Percentiles rank a stretch among this genome's conserved stretches.
Evolutionary conservation across 306 rosid genomes (phyloP).

Genomic region (Trifolium pratense): DNA sequence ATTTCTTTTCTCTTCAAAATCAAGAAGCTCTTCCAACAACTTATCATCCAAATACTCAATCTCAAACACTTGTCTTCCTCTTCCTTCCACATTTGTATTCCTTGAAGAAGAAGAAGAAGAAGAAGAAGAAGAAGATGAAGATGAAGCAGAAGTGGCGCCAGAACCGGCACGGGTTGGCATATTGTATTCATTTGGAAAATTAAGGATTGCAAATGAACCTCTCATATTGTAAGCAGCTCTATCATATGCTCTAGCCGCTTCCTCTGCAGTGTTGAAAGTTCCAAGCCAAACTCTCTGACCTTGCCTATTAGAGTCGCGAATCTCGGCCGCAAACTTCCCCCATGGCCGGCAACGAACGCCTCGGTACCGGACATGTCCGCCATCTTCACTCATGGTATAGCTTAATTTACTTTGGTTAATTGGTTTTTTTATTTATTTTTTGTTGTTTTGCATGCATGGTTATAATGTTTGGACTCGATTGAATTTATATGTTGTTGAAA

Average conservation of each 20-base stretch:
- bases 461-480: not conserved
- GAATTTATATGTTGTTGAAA: conserved; percentile 49
- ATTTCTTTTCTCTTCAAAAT: conserved; percentile 53
- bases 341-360: conserved; percentile 84
- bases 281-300: conserved; percentile 87
- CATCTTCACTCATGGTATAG: conserved; percentile 40
- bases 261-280: conserved; percentile 89
- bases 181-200: conserved; percentile 76
- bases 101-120: conserved; percentile 44
- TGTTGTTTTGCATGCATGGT: conserved; percentile 52
- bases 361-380: conserved; percentile 56
- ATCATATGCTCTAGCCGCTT: conserved; percentile 93
- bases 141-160: conserved; percentile 19
- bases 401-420: not conserved
- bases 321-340: conserved; percentile 96
- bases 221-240: conserved; percentile 87
- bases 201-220: conserved; percentile 80
- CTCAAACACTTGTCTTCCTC: conserved; percentile 65
- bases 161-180: conserved; percentile 23
- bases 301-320: conserved; percentile 73
- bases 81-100: conserved; percentile 31
- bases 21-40: conserved; percentile 87
- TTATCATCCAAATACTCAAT: conserved; percentile 77
- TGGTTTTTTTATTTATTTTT: not conserved
- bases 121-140: not conserved